phyloP scores from a whole-genome alignment of 208 protist genomes.

The Trichomonas gallinae region DNA sequence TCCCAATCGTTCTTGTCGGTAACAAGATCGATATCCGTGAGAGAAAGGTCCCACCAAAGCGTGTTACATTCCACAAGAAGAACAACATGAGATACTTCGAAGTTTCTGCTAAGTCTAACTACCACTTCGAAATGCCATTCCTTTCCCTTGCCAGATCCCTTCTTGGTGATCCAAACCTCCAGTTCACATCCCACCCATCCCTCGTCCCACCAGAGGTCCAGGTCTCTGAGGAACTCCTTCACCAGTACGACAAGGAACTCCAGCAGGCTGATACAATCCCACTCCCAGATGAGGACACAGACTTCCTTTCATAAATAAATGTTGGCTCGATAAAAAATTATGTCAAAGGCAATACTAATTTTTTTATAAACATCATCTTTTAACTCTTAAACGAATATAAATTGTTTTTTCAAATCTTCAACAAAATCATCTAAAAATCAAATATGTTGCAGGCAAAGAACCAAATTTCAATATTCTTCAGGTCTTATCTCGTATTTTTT shows the following conservation, averaged over 20 bases:
- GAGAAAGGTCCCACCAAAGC: conserved; percentile 94
- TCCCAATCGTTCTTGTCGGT: conserved; percentile 97
- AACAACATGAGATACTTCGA: conserved; percentile 96
- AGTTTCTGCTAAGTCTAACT: conserved; percentile 99
- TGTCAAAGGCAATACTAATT: too few species aligned
- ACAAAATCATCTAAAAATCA: too few species aligned
- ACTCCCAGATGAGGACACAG: conserved; percentile 68
- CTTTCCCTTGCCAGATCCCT: conserved; percentile 91
- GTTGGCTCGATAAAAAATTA: not conserved
- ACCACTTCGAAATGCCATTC: conserved; percentile 99
- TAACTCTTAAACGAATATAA: too few species aligned
- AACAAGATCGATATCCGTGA: conserved; percentile 99
- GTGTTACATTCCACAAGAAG: conserved; percentile 99
- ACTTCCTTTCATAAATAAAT: conserved; percentile 1
- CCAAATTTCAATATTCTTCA: too few species aligned
- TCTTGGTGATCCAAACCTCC: conserved; percentile 66
- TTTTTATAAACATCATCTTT: too few species aligned
- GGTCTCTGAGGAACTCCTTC: conserved; percentile 44
- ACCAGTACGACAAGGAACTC: conserved; percentile 66
- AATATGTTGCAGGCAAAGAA: too few species aligned
- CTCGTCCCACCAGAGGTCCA: conserved; percentile 51
- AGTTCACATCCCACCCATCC: conserved; percentile 63
- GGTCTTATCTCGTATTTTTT: too few species aligned
- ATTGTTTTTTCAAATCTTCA: too few species aligned
- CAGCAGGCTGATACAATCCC: conserved; percentile 57